Base-by-base conservation (phyloP, 176 grass and related monocot species). In the Avena sativa region DNA sequence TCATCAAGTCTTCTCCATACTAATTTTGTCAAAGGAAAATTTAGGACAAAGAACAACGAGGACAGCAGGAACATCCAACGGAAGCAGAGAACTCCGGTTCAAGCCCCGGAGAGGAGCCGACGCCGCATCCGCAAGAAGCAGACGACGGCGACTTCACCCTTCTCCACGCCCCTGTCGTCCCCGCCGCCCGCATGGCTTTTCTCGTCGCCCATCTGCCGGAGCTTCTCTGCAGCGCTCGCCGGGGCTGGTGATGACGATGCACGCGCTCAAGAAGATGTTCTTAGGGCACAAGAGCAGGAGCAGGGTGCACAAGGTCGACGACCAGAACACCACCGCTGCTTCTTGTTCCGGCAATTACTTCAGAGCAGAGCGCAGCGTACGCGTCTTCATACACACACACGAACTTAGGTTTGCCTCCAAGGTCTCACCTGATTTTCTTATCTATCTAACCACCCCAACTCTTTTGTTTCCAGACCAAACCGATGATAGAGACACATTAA, bases 191-290 rank as follows among this genome's bases (percentile, higher is more conserved):
- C 73, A 48, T 76, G 73, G 73, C 23, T 85, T 80, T 58, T 84
- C 19, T 79, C 89, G 32, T 91, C 89, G 2, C 89, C 89, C 25
- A 91, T 91, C 81, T 85, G 85, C 68, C 81, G 89, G 26, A 91
- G 89, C 85, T 91, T 91, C 89, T 91, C 85, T 36, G 76, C 89
- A 20, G 85, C 89, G 25, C 32, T 1, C 81, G 48, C 90, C 87
- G 48, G 83, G 79, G 36, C 79, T 92, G 79, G 87, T 89, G 73
- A 48, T 62, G 20, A 86, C 86, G 87, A 86, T 92, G 87, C 71
- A 83, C 4, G 48, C 72, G 66, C 66, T 92, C 8, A 89, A 74
- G 87, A 72, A 12, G 65, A 17, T 89, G 73, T 67, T 92, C 34
- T 73, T 89, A 5, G 72, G 63, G 57, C 87, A 83, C 74, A 92